phyloP scores from a whole-genome alignment of 495 filamentous ascomycete species.

The Cercophora scortea region DNA sequence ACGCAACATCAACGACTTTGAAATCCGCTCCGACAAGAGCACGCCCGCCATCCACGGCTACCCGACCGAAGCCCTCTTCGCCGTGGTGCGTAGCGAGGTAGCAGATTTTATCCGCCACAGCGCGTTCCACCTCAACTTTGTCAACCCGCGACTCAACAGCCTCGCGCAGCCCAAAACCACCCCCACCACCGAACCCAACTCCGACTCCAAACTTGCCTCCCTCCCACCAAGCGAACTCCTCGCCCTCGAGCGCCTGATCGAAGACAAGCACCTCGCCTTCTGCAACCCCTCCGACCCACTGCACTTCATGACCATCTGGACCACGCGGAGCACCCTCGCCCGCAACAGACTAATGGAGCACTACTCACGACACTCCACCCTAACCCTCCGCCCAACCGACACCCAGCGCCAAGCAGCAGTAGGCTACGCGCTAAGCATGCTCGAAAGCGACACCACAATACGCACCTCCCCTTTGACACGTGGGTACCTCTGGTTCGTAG shows the following conservation, averaged over 20 bases:
- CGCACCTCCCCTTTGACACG: neutral
- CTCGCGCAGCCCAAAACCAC: neutral
- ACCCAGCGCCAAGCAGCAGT: neutral
- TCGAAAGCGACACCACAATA: neutral
- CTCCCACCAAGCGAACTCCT: neutral
- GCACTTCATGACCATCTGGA: neutral
- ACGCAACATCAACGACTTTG: constrained; percentile 49
- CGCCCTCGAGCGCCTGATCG: neutral
- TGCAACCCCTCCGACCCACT: neutral
- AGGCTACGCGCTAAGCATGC: neutral
- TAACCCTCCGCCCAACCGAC: neutral
- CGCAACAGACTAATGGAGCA: neutral
- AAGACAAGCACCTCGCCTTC: neutral
- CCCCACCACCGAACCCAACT: no score
- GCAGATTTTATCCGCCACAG: constrained; percentile 40
- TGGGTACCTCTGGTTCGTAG: neutral
- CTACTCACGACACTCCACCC: neutral
- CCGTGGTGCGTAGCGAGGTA: constrained; percentile 40
- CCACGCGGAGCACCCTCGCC: neutral
- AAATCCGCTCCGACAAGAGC: constrained; percentile 43
- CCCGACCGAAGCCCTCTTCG: constrained; percentile 45
- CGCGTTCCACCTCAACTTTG: constrained; percentile 30
- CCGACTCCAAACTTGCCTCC: no score
- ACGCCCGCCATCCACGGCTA: constrained; percentile 29
- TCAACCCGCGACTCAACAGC: neutral